A percentile compares a stretch with the other conserved stretches of the same genome.
phyloP scores from a whole-genome alignment of 73 alveolate genomes.

The Paramecium sonneborni region DNA sequence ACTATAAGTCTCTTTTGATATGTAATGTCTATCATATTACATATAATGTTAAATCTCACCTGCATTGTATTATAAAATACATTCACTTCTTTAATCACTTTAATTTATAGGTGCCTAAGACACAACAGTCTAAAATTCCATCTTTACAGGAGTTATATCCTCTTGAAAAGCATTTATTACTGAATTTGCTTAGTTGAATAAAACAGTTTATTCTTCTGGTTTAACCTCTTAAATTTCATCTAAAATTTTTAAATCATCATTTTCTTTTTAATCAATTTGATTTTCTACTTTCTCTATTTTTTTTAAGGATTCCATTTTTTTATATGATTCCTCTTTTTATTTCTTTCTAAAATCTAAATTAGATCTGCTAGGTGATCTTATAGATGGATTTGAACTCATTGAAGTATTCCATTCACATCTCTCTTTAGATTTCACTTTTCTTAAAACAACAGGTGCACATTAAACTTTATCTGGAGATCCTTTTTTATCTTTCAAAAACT shows the following conservation, averaged over 20 bases:
- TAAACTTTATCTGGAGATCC: background rate
- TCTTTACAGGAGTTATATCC: constrained; percentile 1
- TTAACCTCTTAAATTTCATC: background rate
- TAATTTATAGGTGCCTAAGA: constrained; percentile 16
- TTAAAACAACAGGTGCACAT: background rate
- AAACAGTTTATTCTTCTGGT: background rate
- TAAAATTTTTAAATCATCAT: background rate
- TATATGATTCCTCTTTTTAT: background rate
- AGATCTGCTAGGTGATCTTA: constrained; percentile 21
- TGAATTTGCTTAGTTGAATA: background rate
- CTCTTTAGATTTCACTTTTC: constrained; percentile 29
- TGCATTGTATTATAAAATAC: constrained; percentile 1
- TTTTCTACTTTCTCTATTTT: background rate
- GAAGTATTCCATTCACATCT: background rate
- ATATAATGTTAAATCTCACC: background rate
- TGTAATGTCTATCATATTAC: constrained; percentile 3
- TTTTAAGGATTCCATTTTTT: background rate
- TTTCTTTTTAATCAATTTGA: background rate
- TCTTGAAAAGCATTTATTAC: background rate
- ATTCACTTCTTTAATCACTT: constrained; percentile 28
- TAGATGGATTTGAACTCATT: background rate
- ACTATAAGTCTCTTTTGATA: background rate
- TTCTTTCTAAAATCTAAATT: constrained; percentile 18
- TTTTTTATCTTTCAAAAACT: background rate
- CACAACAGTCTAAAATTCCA: constrained; percentile 19